Evolutionary conservation across 495 filamentous ascomycete genomes (phyloP), one percentile per base, ranked within the genome.

Genomic region (Penicillium lividum): DNA sequence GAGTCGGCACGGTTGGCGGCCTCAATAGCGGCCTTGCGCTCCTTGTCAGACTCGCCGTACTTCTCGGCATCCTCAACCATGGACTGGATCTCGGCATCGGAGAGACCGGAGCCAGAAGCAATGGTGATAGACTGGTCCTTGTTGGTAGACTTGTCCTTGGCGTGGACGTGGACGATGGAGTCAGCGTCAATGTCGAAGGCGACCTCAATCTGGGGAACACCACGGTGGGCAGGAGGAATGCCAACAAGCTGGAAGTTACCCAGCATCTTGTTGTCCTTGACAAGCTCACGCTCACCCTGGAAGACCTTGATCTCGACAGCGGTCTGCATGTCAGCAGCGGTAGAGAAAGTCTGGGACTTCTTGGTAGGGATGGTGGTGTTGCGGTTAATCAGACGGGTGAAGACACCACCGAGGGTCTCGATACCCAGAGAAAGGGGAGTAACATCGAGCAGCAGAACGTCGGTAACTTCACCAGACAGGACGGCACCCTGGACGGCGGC

Each of bases 271-370:
- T 98, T 98, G 83, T 98, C 94, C 72, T 87, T 87, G 71, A 98
- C 94, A 55, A 98, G 90, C 81, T 98, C 94, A 89, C 94, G 94
- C 84, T 98, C 94, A 82, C 94, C 94, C 86, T 98, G 94, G 90
- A 87, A 98, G 56, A 98, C 95, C 88, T 98, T 98, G 85, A 98
- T 98, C 84, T 98, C 94, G 75, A 98, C 94, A 66, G 94, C 94
- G 59, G 90, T 96, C 85, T 98, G 94, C 90, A 96, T 97, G 73
- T 98, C 94, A 67, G 94, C 94, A 53, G 94, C 94, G 48, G 94
- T 98, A 53, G 94, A 97, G 85, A 98, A 98, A 63, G 92, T 84
- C 81, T 98, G 94, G 34, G 93, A 97, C 81, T 98, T 98, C 88
- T 98, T 98, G 78, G 94, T 98, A 53, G 94, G 94, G 76, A 98